Conservation (phyloP, 1,284 basidiomycete species). For the Trichosporon sp. region DNA sequence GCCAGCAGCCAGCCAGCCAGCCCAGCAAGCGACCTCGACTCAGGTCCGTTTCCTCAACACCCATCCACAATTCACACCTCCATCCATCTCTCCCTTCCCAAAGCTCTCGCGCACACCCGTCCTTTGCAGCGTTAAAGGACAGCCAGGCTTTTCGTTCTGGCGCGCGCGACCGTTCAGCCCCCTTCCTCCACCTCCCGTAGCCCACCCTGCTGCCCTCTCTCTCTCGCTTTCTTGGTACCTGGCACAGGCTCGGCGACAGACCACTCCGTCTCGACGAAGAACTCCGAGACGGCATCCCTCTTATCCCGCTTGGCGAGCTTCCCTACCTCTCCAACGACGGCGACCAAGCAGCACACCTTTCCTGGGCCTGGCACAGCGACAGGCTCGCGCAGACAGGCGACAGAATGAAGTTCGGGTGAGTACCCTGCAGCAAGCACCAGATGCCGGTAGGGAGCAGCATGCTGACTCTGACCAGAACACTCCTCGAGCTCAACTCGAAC, state of each 20-base stretch:
- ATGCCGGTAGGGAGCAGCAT: background rate
- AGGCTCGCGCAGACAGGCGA: conserved; percentile 28
- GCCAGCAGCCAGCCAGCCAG: background rate
- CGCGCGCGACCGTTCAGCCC: background rate
- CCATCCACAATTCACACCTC: background rate
- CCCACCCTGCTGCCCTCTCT: background rate
- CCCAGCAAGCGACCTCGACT: background rate
- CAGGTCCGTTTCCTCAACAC: background rate
- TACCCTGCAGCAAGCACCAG: conserved; percentile 5
- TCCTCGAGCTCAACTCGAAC: conserved; percentile 88
- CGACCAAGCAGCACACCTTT: background rate
- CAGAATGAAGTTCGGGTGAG: conserved; percentile 53
- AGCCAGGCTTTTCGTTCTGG: background rate
- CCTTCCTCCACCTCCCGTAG: background rate
- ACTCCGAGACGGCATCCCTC: conserved; percentile 8
- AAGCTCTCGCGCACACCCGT: background rate
- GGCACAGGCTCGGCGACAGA: conserved; percentile 10
- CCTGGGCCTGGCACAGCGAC: conserved; percentile 34
- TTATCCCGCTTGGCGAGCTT: conserved; percentile 7
- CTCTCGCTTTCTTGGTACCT: background rate
- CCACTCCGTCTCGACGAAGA: conserved; percentile 15
- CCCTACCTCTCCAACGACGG: background rate
- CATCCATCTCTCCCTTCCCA: background rate
- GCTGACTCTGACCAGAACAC: conserved; percentile 51
- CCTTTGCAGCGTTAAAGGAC: background rate